Evolutionary conservation across 1,139 yeast genomes (phyloP), one percentile per base, ranked within the genome.

Genomic region (Tardiomyces depauwii): DNA sequence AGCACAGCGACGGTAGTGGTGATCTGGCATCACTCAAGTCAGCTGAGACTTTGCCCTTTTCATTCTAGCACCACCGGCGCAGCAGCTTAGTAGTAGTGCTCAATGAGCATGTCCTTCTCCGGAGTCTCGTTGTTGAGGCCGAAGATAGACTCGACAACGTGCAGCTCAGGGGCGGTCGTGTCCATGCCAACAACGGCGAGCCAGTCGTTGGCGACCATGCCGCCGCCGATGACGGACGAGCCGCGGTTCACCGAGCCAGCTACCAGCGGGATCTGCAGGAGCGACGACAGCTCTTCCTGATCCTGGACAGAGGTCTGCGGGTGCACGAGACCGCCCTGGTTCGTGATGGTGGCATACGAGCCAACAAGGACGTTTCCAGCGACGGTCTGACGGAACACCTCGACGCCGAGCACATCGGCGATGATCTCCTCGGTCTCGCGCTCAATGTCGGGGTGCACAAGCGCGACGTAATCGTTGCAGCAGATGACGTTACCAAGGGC

Each of bases 171-270:
- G 44, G 98, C 98, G 53, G 98, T 89, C 50, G 98, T 91, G 68
- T 91, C 98, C 57, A 86, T 76, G 53, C 99, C 99, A 43, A 96
- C 77, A 45, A 93, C 97, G 33, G 97, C 94, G 54, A 91, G 74
- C 95, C 96, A 93, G 72, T 93, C 99, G 64, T 93, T 93, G 44
- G 89, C 98, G 44, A 93, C 97, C 81, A 91, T 80, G 56, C 98
- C 98, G 44, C 97, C 97, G 60, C 98, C 98, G 53, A 93, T 95
- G 45, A 91, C 97, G 11, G 95, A 72, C 23, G 95, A 85, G 67
- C 99, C 99, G 68, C 98, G 82, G 73, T 93, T 93, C 51, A 93
- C 93, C 40, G 97, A 88, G 67, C 99, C 99, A 13, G 99, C 98
- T 43, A 93, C 98, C 55, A 93, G 74, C 47, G 99, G 99, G 44